Base-by-base conservation (phyloP, 257 asterid species). In the Lithospermum erythrorhizon region DNA sequence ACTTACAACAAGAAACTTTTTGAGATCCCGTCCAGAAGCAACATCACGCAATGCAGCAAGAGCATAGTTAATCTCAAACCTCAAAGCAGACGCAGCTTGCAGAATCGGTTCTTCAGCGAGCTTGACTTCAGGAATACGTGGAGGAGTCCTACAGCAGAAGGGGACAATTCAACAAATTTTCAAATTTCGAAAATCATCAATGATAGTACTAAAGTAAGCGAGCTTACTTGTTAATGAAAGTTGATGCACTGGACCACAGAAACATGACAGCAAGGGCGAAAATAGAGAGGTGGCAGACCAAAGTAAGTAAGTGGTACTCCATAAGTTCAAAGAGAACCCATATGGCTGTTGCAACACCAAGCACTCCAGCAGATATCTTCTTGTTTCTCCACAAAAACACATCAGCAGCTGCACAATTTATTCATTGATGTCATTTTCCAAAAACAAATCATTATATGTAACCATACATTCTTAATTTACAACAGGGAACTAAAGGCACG, bases 381-480 rank as follows among this genome's bases (percentile, higher is more conserved):
- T 87, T 87, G 77, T 85, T 79, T 82, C 94, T 87, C 98, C 98
- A 90, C 81, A 83, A 66, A 69, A 90, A 76, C 30, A 90, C 69
- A 78, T 90, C 98, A 66, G 96, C 94, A 73, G 94, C 45, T 35
- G 45, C 45, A 35, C 45, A 35, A 0, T 8, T 35, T 7, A 35
- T 35, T 7, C 13, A 5, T 0, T 2, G 1, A 35, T 35, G 6
- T 8, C 6, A 35, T 35, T 8, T 35, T 35, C 14, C 14, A 35
- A 35, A 35, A 35, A 35, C 13, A 35, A 35, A 35, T 0, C 13
- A 0, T 0, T 35, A 6, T 35, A 3, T 35, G 45, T 9, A 35
- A 35, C 14, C 45, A 35, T 35, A 35, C 3, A 35, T 7, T 35
- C 45, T 35, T 2, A 7, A 35, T 35, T 35, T 13, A 2, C 7